Percentiles rank a stretch among this genome's conserved stretches.
phyloP scores from a whole-genome alignment of 257 asterid species.

The Penstemon davidsonii region DNA sequence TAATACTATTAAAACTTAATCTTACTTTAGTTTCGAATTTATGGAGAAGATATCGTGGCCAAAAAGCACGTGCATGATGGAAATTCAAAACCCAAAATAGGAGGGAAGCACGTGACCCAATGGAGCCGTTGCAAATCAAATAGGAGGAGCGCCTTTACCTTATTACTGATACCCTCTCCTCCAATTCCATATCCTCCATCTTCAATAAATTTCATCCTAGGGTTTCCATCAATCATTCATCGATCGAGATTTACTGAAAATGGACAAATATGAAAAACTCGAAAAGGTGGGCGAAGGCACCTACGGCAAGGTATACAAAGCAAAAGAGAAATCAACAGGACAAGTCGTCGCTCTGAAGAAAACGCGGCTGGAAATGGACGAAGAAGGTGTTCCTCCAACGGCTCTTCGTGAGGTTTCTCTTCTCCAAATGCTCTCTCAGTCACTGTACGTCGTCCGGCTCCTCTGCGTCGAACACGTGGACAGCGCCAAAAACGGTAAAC shows the following conservation, averaged over 20 bases:
- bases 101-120: not conserved
- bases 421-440: slow-evolving; percentile 95
- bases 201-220: not conserved
- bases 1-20: too few species aligned
- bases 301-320: slow-evolving; percentile 96
- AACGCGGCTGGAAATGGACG: slow-evolving; percentile 97
- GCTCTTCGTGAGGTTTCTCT: slow-evolving; percentile 91
- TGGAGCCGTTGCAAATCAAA: too few species aligned
- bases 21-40: too few species aligned
- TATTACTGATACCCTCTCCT: too few species aligned
- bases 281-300: slow-evolving; percentile 99
- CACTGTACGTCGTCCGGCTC: slow-evolving; percentile 82
- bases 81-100: slow-evolving; percentile 31
- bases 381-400: slow-evolving; percentile 94
- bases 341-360: slow-evolving; percentile 92
- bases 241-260: slow-evolving; percentile 1
- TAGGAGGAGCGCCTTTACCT: too few species aligned
- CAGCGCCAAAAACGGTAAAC: slow-evolving; percentile 75
- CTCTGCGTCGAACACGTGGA: slow-evolving; percentile 88
- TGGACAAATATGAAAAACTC: slow-evolving; percentile 83
- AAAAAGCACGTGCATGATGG: not conserved
- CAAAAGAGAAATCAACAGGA: slow-evolving; percentile 84
- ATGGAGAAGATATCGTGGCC: too few species aligned
- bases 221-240: not conserved
- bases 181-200: not conserved